phyloP scores from a whole-genome alignment of 768 basidiomycete species.

The Kwoniella bestiolae region DNA sequence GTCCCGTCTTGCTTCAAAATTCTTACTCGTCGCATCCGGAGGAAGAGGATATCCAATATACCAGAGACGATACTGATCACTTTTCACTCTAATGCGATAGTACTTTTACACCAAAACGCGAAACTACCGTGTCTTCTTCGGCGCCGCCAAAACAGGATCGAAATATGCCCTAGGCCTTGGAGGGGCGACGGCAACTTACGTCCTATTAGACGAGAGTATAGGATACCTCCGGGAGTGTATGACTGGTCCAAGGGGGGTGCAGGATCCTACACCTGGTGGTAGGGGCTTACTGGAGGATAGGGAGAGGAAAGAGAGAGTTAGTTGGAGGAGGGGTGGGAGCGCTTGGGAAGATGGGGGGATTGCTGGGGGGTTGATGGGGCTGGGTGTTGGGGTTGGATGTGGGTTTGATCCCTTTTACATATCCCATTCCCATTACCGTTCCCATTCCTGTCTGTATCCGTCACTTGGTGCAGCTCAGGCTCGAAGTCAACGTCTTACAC shows the following conservation, averaged over 20 bases:
- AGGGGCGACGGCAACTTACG: constrained; percentile 43
- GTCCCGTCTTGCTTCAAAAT: too few species aligned
- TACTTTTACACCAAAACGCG: constrained; percentile 57
- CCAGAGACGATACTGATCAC: not conserved
- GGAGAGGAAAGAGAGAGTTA: constrained; percentile 12
- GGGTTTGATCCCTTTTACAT: constrained; percentile 15
- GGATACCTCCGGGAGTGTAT: constrained; percentile 40
- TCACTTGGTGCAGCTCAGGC: too few species aligned
- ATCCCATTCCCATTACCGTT: too few species aligned
- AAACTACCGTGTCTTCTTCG: constrained; percentile 53
- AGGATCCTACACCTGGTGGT: not conserved
- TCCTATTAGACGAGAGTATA: constrained; percentile 47
- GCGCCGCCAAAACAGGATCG: constrained; percentile 39
- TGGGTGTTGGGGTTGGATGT: constrained; percentile 44
- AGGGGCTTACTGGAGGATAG: constrained; percentile 6
- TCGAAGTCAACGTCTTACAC: too few species aligned
- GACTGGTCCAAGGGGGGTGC: constrained; percentile 12
- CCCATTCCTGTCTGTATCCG: too few species aligned
- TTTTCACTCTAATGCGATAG: constrained; percentile 28
- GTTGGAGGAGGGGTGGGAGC: constrained; percentile 39
- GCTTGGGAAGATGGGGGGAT: constrained; percentile 50
- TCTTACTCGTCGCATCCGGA: too few species aligned
- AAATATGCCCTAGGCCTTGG: constrained; percentile 49
- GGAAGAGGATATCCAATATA: not conserved
- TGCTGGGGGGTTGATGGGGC: constrained; percentile 46